A percentile compares a stretch with the other conserved stretches of the same genome.
These are phyloP conservation scores for Marchantia paleacea DNA, from an alignment of 225 moss, liverwort and hornwort genomes.

Conservation along the genomic window DNA sequence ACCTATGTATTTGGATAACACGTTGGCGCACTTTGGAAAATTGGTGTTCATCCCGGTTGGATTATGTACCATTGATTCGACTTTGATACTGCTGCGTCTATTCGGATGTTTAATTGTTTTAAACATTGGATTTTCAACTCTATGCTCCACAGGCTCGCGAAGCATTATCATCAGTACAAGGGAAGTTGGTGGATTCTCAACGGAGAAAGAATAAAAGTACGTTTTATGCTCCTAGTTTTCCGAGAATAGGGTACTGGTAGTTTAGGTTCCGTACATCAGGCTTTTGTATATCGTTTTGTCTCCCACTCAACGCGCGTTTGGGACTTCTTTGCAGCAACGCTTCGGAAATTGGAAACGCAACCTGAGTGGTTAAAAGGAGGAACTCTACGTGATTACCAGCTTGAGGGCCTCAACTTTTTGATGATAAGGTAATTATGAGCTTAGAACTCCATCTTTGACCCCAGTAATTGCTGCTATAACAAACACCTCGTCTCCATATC, in stretches of 20 bases:
- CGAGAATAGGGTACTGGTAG: background rate
- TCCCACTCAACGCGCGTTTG: background rate
- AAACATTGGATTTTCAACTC: background rate
- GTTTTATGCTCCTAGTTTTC: background rate
- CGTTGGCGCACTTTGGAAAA: too few species aligned
- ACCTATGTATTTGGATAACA: too few species aligned
- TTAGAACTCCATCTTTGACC: too few species aligned
- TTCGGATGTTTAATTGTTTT: background rate
- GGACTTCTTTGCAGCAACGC: slow-evolving; percentile 54
- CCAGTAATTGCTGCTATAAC: background rate
- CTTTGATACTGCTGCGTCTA: background rate
- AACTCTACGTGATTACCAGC: slow-evolving; percentile 93
- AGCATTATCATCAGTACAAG: slow-evolving; percentile 68
- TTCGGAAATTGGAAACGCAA: slow-evolving; percentile 92
- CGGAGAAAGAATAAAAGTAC: slow-evolving; percentile 92
- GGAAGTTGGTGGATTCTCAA: slow-evolving; percentile 80
- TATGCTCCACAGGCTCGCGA: slow-evolving; percentile 64
- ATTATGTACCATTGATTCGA: background rate
- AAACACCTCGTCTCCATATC: too few species aligned
- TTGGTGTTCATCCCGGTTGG: too few species aligned
- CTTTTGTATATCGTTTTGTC: background rate
- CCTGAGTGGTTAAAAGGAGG: slow-evolving; percentile 99
- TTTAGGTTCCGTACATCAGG: background rate
- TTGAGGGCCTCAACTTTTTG: slow-evolving; percentile 95
- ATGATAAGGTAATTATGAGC: slow-evolving; percentile 72